Conservation (phyloP, 192 early-diverging fungal genomes). For the Coemansia sp. region DNA sequence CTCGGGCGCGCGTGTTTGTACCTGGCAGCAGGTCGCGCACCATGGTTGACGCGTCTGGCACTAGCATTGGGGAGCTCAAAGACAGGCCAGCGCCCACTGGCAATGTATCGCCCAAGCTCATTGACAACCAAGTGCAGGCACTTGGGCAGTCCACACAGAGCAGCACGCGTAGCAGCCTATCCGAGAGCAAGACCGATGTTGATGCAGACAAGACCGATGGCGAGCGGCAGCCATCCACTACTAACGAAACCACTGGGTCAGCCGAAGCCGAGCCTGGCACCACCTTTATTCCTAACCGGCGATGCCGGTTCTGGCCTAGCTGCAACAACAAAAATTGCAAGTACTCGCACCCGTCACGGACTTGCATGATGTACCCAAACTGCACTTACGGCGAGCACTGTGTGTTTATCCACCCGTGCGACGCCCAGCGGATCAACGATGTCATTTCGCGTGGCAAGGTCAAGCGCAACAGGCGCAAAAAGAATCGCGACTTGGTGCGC, state of each 20-base stretch:
- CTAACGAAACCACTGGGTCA: neutral
- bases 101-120: neutral
- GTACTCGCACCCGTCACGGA: conserved; percentile 38
- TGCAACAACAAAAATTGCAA: conserved; percentile 53
- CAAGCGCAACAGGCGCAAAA: conserved; percentile 35
- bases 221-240: neutral
- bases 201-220: neutral
- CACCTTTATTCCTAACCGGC: conserved; percentile 13
- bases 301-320: conserved; percentile 52
- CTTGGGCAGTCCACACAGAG: neutral
- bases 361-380: conserved; percentile 25
- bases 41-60: neutral
- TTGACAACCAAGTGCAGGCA: conserved; percentile 1
- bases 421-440: conserved; percentile 40
- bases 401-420: conserved; percentile 43
- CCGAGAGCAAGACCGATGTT: conserved; percentile 8
- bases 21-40: conserved; percentile 8
- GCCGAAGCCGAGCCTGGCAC: neutral
- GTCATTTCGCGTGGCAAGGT: conserved; percentile 19
- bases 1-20: conserved; percentile 38
- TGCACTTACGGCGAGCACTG: conserved; percentile 37
- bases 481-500: conserved; percentile 27
- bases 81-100: neutral
- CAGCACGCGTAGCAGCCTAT: conserved; percentile 4
- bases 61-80: neutral